phyloP scores from a whole-genome alignment of 345 rosid species.

The Pistacia atlantica region DNA sequence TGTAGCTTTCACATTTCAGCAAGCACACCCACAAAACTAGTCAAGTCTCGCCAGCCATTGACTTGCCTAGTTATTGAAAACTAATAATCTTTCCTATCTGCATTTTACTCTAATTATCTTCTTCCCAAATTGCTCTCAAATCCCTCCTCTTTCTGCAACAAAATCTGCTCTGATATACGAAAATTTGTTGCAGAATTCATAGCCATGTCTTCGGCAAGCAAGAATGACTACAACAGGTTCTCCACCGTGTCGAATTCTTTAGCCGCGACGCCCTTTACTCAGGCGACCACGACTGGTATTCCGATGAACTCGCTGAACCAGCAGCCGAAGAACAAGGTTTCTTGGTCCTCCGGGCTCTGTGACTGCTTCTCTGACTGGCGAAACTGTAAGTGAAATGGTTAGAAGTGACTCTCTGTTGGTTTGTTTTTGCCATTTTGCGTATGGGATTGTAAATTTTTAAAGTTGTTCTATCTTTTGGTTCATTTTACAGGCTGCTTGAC shows the following conservation, averaged over 20 bases:
- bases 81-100: neutral
- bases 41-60: no score
- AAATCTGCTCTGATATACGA: no score
- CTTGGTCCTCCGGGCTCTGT: conserved; percentile 46
- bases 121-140: no score
- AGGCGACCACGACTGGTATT: conserved; percentile 25
- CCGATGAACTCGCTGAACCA: conserved; percentile 16
- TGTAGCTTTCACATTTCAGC: no score
- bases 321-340: neutral
- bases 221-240: neutral
- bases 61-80: no score
- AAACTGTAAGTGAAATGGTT: conserved; percentile 33
- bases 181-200: neutral
- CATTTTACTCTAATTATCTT: neutral
- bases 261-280: neutral
- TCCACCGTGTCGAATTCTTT: neutral
- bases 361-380: conserved; percentile 38
- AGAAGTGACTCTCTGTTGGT: no score
- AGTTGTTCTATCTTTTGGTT: no score
- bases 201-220: neutral
- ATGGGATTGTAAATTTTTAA: no score
- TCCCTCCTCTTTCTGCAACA: no score
- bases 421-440: no score
- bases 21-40: no score
- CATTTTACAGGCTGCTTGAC: conserved; percentile 38